These are phyloP conservation scores for Lathyrus sativus DNA, from an alignment of 306 rosid genomes.

Conservation along the genomic window DNA sequence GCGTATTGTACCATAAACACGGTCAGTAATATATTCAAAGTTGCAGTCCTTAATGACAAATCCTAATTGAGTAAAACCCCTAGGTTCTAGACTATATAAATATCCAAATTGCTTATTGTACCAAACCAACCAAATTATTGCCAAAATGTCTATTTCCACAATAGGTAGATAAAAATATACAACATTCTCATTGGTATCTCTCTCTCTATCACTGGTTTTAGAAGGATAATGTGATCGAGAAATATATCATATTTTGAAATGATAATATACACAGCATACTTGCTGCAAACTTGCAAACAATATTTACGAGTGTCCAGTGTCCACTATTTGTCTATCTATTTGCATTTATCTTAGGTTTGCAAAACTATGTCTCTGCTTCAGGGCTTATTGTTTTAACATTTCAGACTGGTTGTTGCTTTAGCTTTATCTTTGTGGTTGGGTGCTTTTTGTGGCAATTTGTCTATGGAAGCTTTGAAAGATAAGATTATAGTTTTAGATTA, in stretches of 20 bases:
- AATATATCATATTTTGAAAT: background rate
- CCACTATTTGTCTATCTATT: conserved; percentile 14
- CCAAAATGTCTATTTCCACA: background rate
- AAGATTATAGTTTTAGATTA: background rate
- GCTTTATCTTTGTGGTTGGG: conserved; percentile 1
- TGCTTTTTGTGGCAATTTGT: conserved; percentile 1
- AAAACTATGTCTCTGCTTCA: background rate
- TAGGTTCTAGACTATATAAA: background rate
- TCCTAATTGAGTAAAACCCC: background rate
- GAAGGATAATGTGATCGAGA: conserved; percentile 20
- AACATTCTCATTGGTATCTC: background rate
- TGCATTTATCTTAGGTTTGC: conserved; percentile 13
- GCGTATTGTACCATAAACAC: too few species aligned
- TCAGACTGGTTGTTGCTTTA: background rate
- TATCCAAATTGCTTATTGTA: background rate
- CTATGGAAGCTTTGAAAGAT: conserved; percentile 13
- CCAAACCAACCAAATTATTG: conserved; percentile 21
- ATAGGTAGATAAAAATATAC: conserved; percentile 20
- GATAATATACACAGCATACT: background rate
- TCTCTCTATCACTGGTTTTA: conserved; percentile 16
- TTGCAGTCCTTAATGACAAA: background rate
- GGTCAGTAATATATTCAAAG: background rate
- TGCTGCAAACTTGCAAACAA: conserved; percentile 15
- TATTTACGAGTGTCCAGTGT: conserved; percentile 3
- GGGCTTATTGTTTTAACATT: conserved; percentile 11